phyloP scores from a whole-genome alignment of 2,329 filamentous ascomycete species.

The Stagonosporopsis vannaccii region DNA sequence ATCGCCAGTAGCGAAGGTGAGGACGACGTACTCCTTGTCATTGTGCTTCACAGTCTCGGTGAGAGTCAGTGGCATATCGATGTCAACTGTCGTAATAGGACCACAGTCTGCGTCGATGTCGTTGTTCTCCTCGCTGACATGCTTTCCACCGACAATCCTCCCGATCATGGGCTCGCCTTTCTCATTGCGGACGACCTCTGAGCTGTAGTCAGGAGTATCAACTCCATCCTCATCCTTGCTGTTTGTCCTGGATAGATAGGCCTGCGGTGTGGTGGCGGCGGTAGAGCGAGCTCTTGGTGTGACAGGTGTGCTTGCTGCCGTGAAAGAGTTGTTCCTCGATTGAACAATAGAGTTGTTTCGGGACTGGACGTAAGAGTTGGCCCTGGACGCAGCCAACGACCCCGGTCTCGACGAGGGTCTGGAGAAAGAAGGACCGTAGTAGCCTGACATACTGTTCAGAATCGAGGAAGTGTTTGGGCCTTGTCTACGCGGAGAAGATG shows the following conservation, averaged over 20 bases:
- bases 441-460: conserved; percentile 20
- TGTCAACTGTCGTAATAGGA: conserved; percentile 34
- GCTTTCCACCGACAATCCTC: conserved; percentile 33
- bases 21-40: conserved; percentile 35
- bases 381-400: conserved; percentile 18
- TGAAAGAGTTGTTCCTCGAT: conserved; percentile 9
- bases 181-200: conserved; percentile 28
- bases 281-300: conserved; percentile 18
- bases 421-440: conserved; percentile 20
- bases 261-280: conserved; percentile 18
- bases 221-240: conserved; percentile 13
- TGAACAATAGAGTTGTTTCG: conserved; percentile 8
- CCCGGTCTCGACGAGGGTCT: conserved; percentile 18
- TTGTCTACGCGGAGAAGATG: conserved; percentile 13
- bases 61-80: conserved; percentile 37
- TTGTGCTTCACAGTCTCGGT: conserved; percentile 36
- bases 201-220: conserved; percentile 19
- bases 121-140: conserved; percentile 29
- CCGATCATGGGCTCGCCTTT: conserved; percentile 35
- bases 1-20: conserved; percentile 37
- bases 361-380: conserved; percentile 18
- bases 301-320: conserved; percentile 14
- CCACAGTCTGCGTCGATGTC: conserved; percentile 35
- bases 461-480: conserved; percentile 1
- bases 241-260: conserved; percentile 17